These are phyloP conservation scores for Salix caprea DNA, from an alignment of 345 rosid species.

Conservation along the genomic window DNA sequence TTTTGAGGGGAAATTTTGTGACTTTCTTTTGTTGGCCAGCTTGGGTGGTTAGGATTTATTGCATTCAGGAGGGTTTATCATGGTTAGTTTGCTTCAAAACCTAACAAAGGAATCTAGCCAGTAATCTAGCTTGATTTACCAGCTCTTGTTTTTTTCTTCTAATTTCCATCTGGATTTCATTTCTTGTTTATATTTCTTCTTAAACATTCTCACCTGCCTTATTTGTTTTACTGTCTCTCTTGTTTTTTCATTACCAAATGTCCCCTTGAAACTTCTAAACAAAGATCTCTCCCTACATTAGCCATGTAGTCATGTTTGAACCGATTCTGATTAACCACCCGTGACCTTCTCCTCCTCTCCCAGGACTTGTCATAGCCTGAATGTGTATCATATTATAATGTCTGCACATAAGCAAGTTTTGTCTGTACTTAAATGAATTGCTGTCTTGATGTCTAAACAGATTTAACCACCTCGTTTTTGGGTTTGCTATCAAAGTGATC, in stretches of 20 bases:
- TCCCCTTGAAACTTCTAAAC: not conserved
- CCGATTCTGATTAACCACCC: not conserved
- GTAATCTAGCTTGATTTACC: no score
- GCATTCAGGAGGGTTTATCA: not conserved
- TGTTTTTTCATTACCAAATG: not conserved
- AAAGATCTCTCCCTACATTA: not conserved
- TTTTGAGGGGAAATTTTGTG: not conserved
- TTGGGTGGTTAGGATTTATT: constrained; percentile 20
- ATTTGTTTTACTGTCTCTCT: not conserved
- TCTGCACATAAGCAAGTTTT: not conserved
- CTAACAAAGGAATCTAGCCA: not conserved
- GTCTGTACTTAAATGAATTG: not conserved
- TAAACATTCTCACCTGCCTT: not conserved
- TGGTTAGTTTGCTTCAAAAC: not conserved
- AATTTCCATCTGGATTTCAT: not conserved
- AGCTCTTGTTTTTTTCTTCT: not conserved
- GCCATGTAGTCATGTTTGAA: not conserved
- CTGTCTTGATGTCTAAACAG: not conserved
- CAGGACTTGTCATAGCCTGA: not conserved
- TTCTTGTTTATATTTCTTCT: not conserved
- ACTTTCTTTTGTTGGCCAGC: not conserved
- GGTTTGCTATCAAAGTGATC: not conserved
- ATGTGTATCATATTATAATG: not conserved
- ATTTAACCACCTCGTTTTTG: not conserved
- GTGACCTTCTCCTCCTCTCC: not conserved